phyloP scores from a whole-genome alignment of 31 red algal species.

The Asparagopsis taxiformis region DNA sequence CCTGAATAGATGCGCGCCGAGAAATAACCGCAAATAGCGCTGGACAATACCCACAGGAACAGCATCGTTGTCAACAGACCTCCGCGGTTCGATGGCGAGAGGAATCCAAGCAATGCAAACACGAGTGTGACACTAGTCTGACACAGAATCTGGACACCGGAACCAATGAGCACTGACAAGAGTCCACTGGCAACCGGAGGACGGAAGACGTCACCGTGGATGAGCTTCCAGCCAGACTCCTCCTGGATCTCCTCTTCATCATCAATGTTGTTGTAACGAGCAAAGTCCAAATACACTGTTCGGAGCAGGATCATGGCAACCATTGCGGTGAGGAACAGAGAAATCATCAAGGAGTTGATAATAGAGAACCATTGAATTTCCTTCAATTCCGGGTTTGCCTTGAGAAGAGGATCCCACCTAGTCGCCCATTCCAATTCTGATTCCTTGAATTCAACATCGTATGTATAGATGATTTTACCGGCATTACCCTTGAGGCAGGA shows the following conservation, averaged over 20 bases:
- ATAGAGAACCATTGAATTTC: conserved; percentile 97
- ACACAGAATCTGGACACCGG: conserved; percentile 84
- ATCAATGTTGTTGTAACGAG: conserved; percentile 94
- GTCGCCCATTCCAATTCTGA: conserved; percentile 85
- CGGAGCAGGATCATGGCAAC: conserved; percentile 91
- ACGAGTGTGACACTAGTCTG: conserved; percentile 72
- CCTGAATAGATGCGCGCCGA: conserved; percentile 85
- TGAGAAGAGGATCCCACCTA: conserved; percentile 92
- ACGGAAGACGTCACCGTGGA: conserved; percentile 98
- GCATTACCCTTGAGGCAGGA: conserved; percentile 28
- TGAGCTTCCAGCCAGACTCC: conserved; percentile 97
- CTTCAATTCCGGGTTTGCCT: conserved; percentile 64
- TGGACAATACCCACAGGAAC: conserved; percentile 72
- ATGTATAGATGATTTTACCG: conserved; percentile 67
- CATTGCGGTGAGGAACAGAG: conserved; percentile 88
- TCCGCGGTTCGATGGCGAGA: conserved; percentile 92
- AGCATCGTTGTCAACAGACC: conserved; percentile 85
- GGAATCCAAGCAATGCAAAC: conserved; percentile 90
- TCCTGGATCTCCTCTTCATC: conserved; percentile 94
- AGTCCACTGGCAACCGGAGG: conserved; percentile 66
- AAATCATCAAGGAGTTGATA: conserved; percentile 92
- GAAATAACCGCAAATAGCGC: conserved; percentile 74
- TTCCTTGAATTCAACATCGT: conserved; percentile 86
- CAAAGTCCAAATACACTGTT: conserved; percentile 92
- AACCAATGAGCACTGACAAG: conserved; percentile 82